Base-by-base conservation (phyloP, 2,329 filamentous ascomycete genomes). In the Cadophora gregata region DNA sequence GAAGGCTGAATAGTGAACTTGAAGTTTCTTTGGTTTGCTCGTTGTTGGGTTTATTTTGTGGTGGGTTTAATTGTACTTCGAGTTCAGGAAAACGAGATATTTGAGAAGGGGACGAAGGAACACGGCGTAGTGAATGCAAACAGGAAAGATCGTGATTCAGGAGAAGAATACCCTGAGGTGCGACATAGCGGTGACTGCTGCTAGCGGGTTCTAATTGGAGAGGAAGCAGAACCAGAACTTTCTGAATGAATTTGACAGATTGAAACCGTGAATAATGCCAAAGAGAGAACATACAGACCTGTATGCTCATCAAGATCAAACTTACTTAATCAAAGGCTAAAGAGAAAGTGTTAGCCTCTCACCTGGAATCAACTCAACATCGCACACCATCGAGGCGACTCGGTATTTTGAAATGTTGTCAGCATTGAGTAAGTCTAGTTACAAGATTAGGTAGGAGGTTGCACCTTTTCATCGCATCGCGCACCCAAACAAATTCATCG, bases 381-480 rank as follows among this genome's bases (percentile, higher is more conserved):
- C 16, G 31, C 59, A 31, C 45, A 51, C 29, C 36, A 29, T 36
- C 51, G 12, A 27, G 33, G 51, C 24, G 31, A 24, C n/a, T 19
- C 50, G 53, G 36, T 67, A 62, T 67, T 67, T 59, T 42, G 36
- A 59, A 24, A 24, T 42, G 69, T 75, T 76, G 75, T 77, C 73
- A 77, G 75, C 74, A 75, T 72, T 74, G 65, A 69, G 68, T 76
- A 70, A 70, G 50, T 70, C 55, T 75, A 74, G 68, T 64, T 76
- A 75, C 71, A 74, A 68, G 61, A 69, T 73, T 69, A 74, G 75
- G 75, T 68, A 74, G 75, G 75, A 76, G 74, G 68, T 70, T 74
- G 75, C 75, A 77, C 75, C 75, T 77, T 77, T 75, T 75, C 47
- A 61, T 65, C 67, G 68, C 55, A 61, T 50, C 24, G 31, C 53